These are phyloP conservation scores for Colletotrichum plurivorum DNA, from an alignment of 2,329 filamentous ascomycete species.

Conservation along the genomic window DNA sequence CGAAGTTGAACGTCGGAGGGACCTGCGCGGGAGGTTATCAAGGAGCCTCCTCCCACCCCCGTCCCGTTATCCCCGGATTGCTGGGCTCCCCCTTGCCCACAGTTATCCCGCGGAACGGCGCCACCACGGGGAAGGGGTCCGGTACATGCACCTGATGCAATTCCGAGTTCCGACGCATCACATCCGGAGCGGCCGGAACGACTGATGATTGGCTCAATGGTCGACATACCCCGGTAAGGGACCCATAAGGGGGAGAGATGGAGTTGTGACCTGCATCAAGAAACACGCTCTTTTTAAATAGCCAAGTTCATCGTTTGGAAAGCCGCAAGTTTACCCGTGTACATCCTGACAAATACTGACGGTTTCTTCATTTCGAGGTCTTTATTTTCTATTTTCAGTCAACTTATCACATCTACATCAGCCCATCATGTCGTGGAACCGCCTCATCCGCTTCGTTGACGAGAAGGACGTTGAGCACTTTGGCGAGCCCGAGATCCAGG, in stretches of 20 bases:
- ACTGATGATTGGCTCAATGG: background rate
- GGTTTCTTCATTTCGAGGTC: too few relatives aligned
- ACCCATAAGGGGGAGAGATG: conserved; percentile 1
- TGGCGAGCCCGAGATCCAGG: conserved; percentile 49
- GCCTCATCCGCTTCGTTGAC: conserved; percentile 53
- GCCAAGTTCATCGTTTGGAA: background rate
- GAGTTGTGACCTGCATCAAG: background rate
- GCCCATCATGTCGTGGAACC: conserved; percentile 44
- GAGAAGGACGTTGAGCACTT: conserved; percentile 50
- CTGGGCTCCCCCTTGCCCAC: background rate
- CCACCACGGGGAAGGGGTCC: conserved; percentile 14
- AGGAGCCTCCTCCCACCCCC: conserved; percentile 2
- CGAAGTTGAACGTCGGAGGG: conserved; percentile 1
- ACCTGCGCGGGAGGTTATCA: conserved; percentile 24
- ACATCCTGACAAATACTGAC: background rate
- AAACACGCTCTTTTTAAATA: conserved; percentile 25
- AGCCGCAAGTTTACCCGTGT: too few relatives aligned
- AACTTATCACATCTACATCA: conserved; percentile 1
- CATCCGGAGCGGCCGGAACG: conserved; percentile 2
- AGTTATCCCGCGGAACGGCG: conserved; percentile 11
- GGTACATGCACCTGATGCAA: background rate
- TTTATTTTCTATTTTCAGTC: background rate
- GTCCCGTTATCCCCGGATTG: conserved; percentile 28
- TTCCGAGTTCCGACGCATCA: conserved; percentile 35
- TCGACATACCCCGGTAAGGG: background rate